Percentiles rank a stretch among this genome's conserved stretches.
These are phyloP conservation scores for Metschnikowia continentalis DNA, from an alignment of 805 yeast genomes.

Conservation along the genomic window DNA sequence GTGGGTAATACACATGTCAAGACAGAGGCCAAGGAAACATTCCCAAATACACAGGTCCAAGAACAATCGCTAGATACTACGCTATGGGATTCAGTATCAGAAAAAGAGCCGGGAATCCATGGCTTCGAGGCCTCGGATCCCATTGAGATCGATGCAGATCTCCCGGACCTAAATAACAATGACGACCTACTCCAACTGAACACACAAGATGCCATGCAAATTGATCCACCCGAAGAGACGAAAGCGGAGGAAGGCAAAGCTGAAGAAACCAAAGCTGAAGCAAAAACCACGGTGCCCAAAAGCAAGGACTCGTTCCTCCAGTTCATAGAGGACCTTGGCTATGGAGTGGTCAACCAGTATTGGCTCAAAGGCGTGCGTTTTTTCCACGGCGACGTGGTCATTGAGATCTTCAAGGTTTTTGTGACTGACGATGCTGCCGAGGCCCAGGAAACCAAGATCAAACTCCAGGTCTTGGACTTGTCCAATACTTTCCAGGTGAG, in stretches of 20 bases:
- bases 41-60: background rate
- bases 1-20: background rate
- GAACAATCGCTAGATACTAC: background rate
- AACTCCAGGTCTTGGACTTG: constrained; percentile 42
- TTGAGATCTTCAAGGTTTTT: constrained; percentile 52
- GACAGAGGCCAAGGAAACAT: background rate
- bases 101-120: background rate
- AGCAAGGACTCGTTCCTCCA: constrained; percentile 36
- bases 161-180: background rate
- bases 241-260: background rate
- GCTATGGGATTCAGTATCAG: background rate
- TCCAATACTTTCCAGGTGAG: constrained; percentile 58
- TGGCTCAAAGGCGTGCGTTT: constrained; percentile 60
- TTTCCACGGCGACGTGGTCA: constrained; percentile 55
- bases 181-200: background rate
- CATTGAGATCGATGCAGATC: constrained; percentile 1
- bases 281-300: background rate
- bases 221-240: background rate
- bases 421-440: constrained; percentile 30
- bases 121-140: background rate
- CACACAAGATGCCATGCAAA: constrained; percentile 4
- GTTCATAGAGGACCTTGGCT: constrained; percentile 64
- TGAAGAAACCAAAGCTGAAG: too few relatives aligned
- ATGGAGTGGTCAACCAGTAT: constrained; percentile 57
- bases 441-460: constrained; percentile 23